Evolutionary conservation across 352 stramenopile species (phyloP).

Genomic region (Aphanomyces stellatus): DNA sequence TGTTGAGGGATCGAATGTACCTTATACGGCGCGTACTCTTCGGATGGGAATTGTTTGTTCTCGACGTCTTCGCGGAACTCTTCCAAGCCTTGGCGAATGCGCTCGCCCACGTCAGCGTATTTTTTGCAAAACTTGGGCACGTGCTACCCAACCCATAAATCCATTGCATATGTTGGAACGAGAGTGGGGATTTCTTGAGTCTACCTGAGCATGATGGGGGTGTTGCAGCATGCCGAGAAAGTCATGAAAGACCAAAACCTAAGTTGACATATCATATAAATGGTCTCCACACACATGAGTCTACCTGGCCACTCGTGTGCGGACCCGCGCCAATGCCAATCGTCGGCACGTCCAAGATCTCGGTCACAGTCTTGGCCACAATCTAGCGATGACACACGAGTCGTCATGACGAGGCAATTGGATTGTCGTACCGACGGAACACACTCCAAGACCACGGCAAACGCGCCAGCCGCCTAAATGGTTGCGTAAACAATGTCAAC

Average conservation of each 20-base stretch:
- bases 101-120: slow-evolving; percentile 93
- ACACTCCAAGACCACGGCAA: slow-evolving; percentile 88
- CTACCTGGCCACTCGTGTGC: slow-evolving; percentile 87
- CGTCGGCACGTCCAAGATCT: slow-evolving; percentile 94
- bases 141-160: slow-evolving; percentile 30
- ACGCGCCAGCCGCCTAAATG: slow-evolving; percentile 88
- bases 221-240: slow-evolving; percentile 98
- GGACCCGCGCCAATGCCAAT: slow-evolving; percentile 97
- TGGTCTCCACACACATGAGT: not conserved
- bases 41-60: slow-evolving; percentile 87
- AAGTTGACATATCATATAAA: slow-evolving; percentile 8
- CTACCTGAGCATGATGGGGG: slow-evolving; percentile 91
- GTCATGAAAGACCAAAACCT: slow-evolving; percentile 98
- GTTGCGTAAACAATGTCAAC: no score
- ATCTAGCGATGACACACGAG: slow-evolving; percentile 23
- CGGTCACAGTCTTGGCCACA: slow-evolving; percentile 91
- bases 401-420: not conserved
- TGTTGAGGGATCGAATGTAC: slow-evolving; percentile 26
- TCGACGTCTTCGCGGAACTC: slow-evolving; percentile 97
- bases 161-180: not conserved
- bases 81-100: slow-evolving; percentile 89
- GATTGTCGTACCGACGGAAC: slow-evolving; percentile 34
- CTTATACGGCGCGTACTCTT: slow-evolving; percentile 94
- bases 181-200: no score
- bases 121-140: slow-evolving; percentile 98